Base-by-base conservation (phyloP, 2,329 filamentous ascomycete species). In the Aspergillus fischeri region DNA sequence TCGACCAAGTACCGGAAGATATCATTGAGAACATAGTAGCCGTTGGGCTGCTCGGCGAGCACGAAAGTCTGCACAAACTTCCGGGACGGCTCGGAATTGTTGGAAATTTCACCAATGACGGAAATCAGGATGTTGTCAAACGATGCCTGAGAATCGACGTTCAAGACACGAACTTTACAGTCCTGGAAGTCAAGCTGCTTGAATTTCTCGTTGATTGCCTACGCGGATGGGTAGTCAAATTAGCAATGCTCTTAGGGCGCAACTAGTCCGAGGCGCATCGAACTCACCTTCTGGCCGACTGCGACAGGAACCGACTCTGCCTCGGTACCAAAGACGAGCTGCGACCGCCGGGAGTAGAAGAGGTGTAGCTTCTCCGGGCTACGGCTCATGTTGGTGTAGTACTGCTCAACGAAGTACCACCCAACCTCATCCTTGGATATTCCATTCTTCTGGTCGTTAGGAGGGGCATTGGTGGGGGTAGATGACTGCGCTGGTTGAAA, bases 381-480 rank as follows among this genome's bases (percentile, higher is more conserved):
- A 78, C 93, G 92, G 86, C 92, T 97, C 72, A 99, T 80, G 61
- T 92, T 99, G 67, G 91, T 97, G 80, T 99, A 99, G 83, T 97
- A 99, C 78, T 96, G 92, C 84, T 97, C 92, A 58, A 99, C 94
- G 68, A 99, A 99, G 80, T 93, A 97, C 94, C 94, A 99, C 77
- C 92, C 94, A 66, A 99, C 92, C 80, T 97, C 91, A 75, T 96
- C 92, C 81, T 96, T 97, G 68, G 80, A 80, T 61, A 85, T 83
- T 59, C 73, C 73, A 63, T 69, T 72, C 65, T 77, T 77, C 62
- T 71, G 64, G 52, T 77, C 73, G 55, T 64, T 69, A 53, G 66
- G 64, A 32, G 73, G 69, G 52, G 69, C 70, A 60, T 75, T 75
- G 42, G 72, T 70, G 27, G 74, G 70, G 35, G 74, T 75, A 35